Evolutionary conservation across 148 eudicot genomes (phyloP).

Genomic region (Fallopia convolvulus): DNA sequence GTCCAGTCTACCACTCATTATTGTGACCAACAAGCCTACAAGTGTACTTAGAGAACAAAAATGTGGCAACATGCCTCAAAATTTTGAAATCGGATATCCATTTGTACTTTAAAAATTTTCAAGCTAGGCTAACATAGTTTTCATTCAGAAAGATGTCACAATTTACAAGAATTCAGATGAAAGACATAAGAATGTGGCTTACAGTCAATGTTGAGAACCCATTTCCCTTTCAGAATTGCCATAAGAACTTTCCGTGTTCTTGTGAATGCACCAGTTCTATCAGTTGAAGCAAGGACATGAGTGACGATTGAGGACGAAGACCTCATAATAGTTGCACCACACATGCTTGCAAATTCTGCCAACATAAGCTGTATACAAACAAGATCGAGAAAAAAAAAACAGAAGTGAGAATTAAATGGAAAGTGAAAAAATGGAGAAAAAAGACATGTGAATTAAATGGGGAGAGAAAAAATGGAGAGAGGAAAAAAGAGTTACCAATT

Average conservation of each 20-base stretch:
- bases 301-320: conserved; percentile 70
- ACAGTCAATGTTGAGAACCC: conserved; percentile 77
- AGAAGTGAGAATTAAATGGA: no score
- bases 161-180: not conserved
- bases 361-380: conserved; percentile 37
- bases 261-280: conserved; percentile 73
- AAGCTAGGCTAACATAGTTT: not conserved
- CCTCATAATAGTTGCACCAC: conserved; percentile 66
- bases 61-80: no score
- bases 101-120: no score
- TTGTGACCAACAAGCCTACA: no score
- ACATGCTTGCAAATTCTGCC: conserved; percentile 50
- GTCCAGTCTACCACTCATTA: no score
- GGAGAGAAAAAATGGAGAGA: no score
- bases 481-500: no score
- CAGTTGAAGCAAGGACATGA: conserved; percentile 89
- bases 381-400: not conserved
- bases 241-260: conserved; percentile 85
- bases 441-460: no score
- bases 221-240: conserved; percentile 80
- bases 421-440: no score
- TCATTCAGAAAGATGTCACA: not conserved
- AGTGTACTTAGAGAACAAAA: no score
- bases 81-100: no score
- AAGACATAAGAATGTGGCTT: conserved; percentile 23